phyloP scores from a whole-genome alignment of 1,284 basidiomycete species.

The Golubevia sp. region DNA sequence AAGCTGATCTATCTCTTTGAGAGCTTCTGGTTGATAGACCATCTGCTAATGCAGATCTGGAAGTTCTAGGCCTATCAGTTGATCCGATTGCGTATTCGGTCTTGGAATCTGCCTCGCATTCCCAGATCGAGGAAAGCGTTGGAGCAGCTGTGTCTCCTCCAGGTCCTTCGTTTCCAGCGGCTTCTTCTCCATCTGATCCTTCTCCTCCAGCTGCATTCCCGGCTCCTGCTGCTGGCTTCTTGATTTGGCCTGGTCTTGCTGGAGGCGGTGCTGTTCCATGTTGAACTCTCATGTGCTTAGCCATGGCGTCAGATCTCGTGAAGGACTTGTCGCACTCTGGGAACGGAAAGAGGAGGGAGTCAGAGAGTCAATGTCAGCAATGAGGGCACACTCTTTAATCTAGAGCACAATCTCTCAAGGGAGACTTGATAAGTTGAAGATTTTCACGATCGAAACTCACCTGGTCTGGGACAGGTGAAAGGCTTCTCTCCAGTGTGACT shows the following conservation, averaged over 20 bases:
- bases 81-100: not conserved
- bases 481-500: slow-evolving; percentile 89
- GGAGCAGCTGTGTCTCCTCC: not conserved
- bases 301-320: slow-evolving; percentile 85
- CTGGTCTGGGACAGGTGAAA: slow-evolving; percentile 78
- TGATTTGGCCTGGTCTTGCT: slow-evolving; percentile 16
- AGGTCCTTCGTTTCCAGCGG: not conserved
- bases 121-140: slow-evolving; percentile 3
- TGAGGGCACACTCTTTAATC: too few relatives aligned
- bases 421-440: not conserved
- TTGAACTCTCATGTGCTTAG: slow-evolving; percentile 86
- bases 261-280: slow-evolving; percentile 65
- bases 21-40: slow-evolving; percentile 1
- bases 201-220: slow-evolving; percentile 13
- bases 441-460: slow-evolving; percentile 66
- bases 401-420: not conserved
- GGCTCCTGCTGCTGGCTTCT: slow-evolving; percentile 7
- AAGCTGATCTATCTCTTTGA: not conserved
- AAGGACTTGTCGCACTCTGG: slow-evolving; percentile 90
- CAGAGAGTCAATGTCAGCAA: not conserved
- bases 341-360: not conserved
- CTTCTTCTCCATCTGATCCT: not conserved
- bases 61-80: too few relatives aligned
- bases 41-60: not conserved
- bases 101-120: not conserved